Conservation (phyloP, 805 yeast genomes). For the Metschnikowia chrysomelidarum region DNA sequence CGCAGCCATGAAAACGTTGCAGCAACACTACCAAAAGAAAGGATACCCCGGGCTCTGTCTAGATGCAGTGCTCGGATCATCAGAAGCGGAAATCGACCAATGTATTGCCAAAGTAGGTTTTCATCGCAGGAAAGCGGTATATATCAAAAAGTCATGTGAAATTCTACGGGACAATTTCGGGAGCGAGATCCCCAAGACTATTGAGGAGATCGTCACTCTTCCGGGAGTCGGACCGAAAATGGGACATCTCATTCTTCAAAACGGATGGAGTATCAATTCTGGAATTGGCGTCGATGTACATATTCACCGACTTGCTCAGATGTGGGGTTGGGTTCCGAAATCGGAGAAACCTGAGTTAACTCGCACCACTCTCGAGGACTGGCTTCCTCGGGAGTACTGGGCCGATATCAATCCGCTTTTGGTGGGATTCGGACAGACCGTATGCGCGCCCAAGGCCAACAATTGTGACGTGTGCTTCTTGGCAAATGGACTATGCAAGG, state of each 20-base stretch:
- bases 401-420: constrained; percentile 77
- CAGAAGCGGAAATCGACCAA: constrained; percentile 57
- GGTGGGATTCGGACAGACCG: constrained; percentile 92
- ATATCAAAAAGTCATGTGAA: constrained; percentile 59
- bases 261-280: constrained; percentile 71
- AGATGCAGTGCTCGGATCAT: constrained; percentile 48
- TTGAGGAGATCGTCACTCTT: constrained; percentile 60
- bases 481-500: constrained; percentile 55
- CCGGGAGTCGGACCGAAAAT: constrained; percentile 97
- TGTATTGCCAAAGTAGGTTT: constrained; percentile 83
- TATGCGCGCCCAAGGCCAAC: constrained; percentile 69
- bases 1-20: constrained; percentile 64
- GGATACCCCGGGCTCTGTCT: constrained; percentile 53
- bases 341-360: constrained; percentile 73
- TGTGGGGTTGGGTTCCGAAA: constrained; percentile 74
- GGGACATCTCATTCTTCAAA: constrained; percentile 80
- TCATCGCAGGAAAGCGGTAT: constrained; percentile 75
- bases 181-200: constrained; percentile 71
- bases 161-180: constrained; percentile 48
- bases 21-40: constrained; percentile 40
- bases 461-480: constrained; percentile 72
- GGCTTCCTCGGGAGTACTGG: constrained; percentile 80
- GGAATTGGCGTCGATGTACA: constrained; percentile 98
- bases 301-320: constrained; percentile 71
- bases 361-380: constrained; percentile 60